Evolutionary conservation across 1,139 yeast genomes (phyloP), one percentile per base, ranked within the genome.

Genomic region (Hansenula anomala): DNA sequence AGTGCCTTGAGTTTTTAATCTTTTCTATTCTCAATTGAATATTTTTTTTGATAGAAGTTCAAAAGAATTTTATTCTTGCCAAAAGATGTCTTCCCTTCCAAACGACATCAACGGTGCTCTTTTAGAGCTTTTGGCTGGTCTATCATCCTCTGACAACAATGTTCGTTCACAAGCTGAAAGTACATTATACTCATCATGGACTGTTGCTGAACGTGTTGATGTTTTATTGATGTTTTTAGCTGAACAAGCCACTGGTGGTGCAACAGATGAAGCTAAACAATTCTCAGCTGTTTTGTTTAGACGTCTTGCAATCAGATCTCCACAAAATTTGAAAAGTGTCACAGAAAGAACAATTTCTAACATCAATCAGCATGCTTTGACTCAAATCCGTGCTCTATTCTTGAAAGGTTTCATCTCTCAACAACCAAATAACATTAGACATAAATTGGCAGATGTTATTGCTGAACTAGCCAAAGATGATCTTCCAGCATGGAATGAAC

Each of bases 361-460:
- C 30, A 67, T 88, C 22, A 69, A 79, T 42, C 75, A 72, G 30
- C 74, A 71, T 10, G 83, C 80, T 1, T 71, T 78, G 44, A 61
- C 58, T 27, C 86, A 83, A 55, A 78, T 90, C 41, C 78, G 95
- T 51, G 52, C 68, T 14, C 69, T 77, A 28, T 72, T 92, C 36
- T 69, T 90, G 49, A 73, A 73, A 40, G 97, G 97, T 12, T 87
- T 92, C 50, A 59, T 75, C 6, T 58, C 80, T 4, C 80, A 73
- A 42, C 84, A 80, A 56, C 68, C 84, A 18, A 77, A 77, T 44
- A 76, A 73, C 46, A 90, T 89, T 28, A 80, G 97, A 59, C 97
- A 90, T 61, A 92, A 92, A 59, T 69, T 92, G 39, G 81, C 96
- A 5, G 98, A 92, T 66, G 95, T 96, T 5, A 85, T 92, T 41